Evolutionary conservation across 345 rosid species (phyloP).

Genomic region (Firmiana major): DNA sequence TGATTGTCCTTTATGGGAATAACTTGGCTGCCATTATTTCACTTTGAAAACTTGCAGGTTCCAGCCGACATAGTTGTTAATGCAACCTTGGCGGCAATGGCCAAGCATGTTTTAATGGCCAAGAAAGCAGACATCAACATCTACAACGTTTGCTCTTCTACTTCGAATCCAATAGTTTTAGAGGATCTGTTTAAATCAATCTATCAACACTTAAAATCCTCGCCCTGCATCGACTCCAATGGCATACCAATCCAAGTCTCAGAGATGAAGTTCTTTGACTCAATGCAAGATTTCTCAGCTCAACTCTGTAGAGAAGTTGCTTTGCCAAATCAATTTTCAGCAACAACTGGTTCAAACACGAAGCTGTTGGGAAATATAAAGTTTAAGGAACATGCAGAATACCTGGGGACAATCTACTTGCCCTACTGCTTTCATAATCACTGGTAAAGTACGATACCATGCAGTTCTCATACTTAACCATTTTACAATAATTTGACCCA

Average conservation of each 20-base stretch:
- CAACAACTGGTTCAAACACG: constrained; percentile 30
- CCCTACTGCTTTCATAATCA: constrained; percentile 79
- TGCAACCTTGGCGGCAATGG: constrained; percentile 78
- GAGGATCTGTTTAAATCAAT: constrained; percentile 52
- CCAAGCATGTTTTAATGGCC: constrained; percentile 45
- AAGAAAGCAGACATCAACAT: constrained; percentile 56
- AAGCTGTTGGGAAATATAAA: constrained; percentile 55
- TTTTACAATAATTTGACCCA: no score
- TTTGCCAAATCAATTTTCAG: constrained; percentile 38
- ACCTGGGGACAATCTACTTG: constrained; percentile 64
- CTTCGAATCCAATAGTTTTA: constrained; percentile 64
- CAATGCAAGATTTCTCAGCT: constrained; percentile 63
- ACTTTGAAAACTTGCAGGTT: constrained; percentile 29
- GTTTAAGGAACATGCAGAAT: constrained; percentile 62
- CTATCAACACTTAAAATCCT: constrained; percentile 59
- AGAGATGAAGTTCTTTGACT: constrained; percentile 64
- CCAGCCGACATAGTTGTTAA: constrained; percentile 75
- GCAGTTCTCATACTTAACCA: neutral
- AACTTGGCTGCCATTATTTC: no score
- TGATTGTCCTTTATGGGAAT: no score
- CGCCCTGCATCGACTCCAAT: constrained; percentile 57
- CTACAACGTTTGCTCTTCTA: constrained; percentile 81
- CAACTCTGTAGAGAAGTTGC: constrained; percentile 56
- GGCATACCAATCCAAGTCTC: constrained; percentile 68
- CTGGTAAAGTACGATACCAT: constrained; percentile 35